Evolutionary conservation across 129 eudicot species (phyloP), one percentile per base, ranked within the genome.

Genomic region (Lonicera japonica): DNA sequence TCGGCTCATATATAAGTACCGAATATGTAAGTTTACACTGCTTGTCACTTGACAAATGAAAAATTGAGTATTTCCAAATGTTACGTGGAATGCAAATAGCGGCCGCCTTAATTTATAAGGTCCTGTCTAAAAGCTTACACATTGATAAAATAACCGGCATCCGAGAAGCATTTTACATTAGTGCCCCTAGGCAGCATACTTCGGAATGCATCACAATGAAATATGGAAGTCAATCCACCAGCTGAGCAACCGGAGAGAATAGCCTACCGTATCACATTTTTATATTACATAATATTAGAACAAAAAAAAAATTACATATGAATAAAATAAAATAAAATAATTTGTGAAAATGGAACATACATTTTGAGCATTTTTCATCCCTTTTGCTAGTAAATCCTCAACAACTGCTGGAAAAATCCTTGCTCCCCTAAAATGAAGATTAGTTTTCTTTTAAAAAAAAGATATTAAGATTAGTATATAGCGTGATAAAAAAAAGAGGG

Each of bases 161-260:
- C 98, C 3, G 98, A 72, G 59, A 92, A 70, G 73, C 98, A 92
- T 71, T 92, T 92, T 20, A 88, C 99, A 60, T 36, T 84, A 12
- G 96, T 67, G 22, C 65, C 71, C 25, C 16, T 21, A 15, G 99
- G 96, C 45, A 92, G 69, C 23, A 78, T 75, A 34, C 79, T 66
- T 69, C 82, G 79, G 54, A 92, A 87, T 25, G 67, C 78, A 74
- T 92, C 95, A 70, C 98, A 92, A 55, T 87, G 90, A 54, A 88
- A 72, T 57, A 88, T 92, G 20, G 92, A 75, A 39, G 95, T 67
- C 75, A 92, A 66, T 39, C 99, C 99, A 65, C 99, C 99, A 66
- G 99, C 99, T 46, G 99, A 92, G 69, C 99, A 92, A 54, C 99
- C 96, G 52, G 89, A 86, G 56, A 92, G 78, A 63, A 92, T 71